Evolutionary conservation across 129 eudicot species (phyloP), one percentile per base, ranked within the genome.

Genomic region (Lactuca sativa): DNA sequence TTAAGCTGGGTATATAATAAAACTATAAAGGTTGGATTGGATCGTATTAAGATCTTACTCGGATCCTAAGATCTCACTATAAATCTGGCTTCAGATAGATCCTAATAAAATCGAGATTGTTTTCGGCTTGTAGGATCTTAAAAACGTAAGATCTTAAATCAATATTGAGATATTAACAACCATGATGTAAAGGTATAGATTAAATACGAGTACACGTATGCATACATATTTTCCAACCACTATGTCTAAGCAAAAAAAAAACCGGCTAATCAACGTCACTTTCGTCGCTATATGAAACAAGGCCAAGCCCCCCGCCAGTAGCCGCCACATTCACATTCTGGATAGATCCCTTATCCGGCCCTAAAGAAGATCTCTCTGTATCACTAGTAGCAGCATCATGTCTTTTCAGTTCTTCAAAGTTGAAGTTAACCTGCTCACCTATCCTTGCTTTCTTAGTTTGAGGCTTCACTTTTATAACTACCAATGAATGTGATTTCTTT

Each of bases 231-330:
- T 43, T 43, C 4, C 13, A 8, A 3, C 13, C 49, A 43, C 49
- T 43, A 43, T 43, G 13, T 43, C 49, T 8, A 43, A 43, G 21
- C 9, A 57, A 66, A 44, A 38, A 38, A 21, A 21, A 21, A 21
- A 21, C 21, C 21, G 21, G 61, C 57, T 76, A 76, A 41, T 88
- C 97, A 15, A 75, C 89, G 15, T 87, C 93, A 78, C 93, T 88
- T 79, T 82, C 96, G 55, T 91, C 96, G 18, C 97, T 86, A 70
- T 88, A 91, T 10, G 91, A 91, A 74, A 91, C 96, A 60, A 91
- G 77, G 11, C 49, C 49, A 43, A 43, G 49, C 49, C 49, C 49
- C 69, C 90, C 78, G 47, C 82, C 81, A 44, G 71, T 65, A 55
- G 52, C 72, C 75, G 13, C 52, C 52, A 11, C 12, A 47, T 47